Evolutionary conservation across 2,329 filamentous ascomycete species (phyloP).

Genomic region (Exutisphaerella laricina): DNA sequence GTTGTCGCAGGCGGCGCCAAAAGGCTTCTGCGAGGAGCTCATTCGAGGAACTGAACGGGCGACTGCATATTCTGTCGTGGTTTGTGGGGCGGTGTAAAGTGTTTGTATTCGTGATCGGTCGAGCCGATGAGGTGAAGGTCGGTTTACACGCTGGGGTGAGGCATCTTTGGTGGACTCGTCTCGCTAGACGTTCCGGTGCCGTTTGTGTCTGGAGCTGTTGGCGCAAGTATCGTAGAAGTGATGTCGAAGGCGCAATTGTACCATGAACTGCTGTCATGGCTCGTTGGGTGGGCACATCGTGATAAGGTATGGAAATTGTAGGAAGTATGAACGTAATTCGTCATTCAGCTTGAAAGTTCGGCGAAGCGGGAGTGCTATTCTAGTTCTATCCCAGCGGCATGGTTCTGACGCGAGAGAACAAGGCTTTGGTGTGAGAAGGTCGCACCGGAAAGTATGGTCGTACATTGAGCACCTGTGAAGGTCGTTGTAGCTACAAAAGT

Average conservation of each 20-base stretch:
- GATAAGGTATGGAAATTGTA: too few species aligned
- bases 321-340: too few species aligned
- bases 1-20: slow-evolving; percentile 25
- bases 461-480: too few species aligned
- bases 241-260: slow-evolving; percentile 44
- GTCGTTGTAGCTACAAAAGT: neutral
- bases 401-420: too few species aligned
- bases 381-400: too few species aligned
- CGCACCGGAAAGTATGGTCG: too few species aligned
- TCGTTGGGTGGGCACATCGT: slow-evolving; percentile 7
- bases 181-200: too few species aligned
- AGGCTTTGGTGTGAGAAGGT: too few species aligned
- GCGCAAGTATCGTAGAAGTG: slow-evolving; percentile 66
- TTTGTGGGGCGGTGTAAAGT: slow-evolving; percentile 15
- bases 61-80: slow-evolving; percentile 21
- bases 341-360: too few species aligned
- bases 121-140: slow-evolving; percentile 1
- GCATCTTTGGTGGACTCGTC: too few species aligned
- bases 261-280: slow-evolving; percentile 28
- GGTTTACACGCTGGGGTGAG: neutral
- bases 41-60: slow-evolving; percentile 19
- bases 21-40: slow-evolving; percentile 20
- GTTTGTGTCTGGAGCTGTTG: slow-evolving; percentile 65
- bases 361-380: too few species aligned
- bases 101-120: too few species aligned